Conservation (phyloP, 441 rosid species). For the Macaranga tanarius region DNA sequence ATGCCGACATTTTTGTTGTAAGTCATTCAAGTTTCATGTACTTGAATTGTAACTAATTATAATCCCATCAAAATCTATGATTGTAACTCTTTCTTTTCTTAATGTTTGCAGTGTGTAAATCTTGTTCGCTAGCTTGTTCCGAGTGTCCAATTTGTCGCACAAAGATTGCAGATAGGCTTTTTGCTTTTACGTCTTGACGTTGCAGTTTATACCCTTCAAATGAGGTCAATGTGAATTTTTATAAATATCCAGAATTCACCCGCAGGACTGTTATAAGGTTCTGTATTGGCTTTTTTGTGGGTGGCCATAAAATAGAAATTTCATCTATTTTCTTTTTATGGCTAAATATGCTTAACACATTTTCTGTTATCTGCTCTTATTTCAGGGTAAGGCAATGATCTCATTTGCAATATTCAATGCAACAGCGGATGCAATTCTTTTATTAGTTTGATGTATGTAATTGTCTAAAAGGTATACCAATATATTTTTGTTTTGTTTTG, state of each 20-base stretch:
- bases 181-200: slow-evolving; percentile 81
- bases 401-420: slow-evolving; percentile 29
- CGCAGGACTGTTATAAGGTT: not conserved
- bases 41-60: not conserved
- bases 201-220: slow-evolving; percentile 31
- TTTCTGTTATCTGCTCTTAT: slow-evolving; percentile 1
- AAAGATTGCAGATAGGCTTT: slow-evolving; percentile 82
- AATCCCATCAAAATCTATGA: slow-evolving; percentile 6
- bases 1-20: slow-evolving; percentile 97
- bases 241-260: not conserved
- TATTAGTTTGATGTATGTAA: slow-evolving; percentile 56
- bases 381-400: slow-evolving; percentile 43
- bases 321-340: not conserved
- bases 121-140: slow-evolving; percentile 92
- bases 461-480: slow-evolving; percentile 39
- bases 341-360: slow-evolving; percentile 8
- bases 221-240: slow-evolving; percentile 37
- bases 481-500: slow-evolving; percentile 21
- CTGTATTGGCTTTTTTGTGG: not conserved
- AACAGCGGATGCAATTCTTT: slow-evolving; percentile 53
- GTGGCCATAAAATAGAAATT: not conserved
- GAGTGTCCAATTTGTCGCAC: slow-evolving; percentile 99
- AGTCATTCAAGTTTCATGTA: slow-evolving; percentile 34
- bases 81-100: not conserved
- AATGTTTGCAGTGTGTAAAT: slow-evolving; percentile 83